Evolutionary conservation across 2,329 filamentous ascomycete genomes (phyloP), one percentile per base, ranked within the genome.

Genomic region (Gremmenia infestans): DNA sequence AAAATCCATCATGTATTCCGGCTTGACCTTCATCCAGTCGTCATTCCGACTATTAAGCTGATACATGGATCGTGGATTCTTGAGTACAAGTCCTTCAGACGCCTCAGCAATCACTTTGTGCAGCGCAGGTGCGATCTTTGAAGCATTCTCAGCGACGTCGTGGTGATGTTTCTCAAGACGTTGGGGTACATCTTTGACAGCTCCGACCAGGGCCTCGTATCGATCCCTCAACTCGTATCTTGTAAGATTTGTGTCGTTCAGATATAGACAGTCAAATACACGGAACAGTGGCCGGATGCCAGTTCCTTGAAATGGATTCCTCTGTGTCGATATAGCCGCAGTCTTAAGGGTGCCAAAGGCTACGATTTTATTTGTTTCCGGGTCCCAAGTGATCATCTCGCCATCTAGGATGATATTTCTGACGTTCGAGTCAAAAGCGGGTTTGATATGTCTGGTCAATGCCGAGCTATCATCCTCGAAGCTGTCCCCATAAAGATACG

Each of bases 371-470:
- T 96, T 88, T 50, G 88, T 78, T 46, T 87, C 83, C 58, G 91
- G 89, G 68, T 97, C 91, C 94, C 94, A 99, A 0, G 92, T 96
- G 56, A 99, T 91, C 94, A 99, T 99, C 71, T 99, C 94, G 9
- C 94, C 94, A 66, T 99, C 94, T 0, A 99, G 78, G 50, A 99
- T 96, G 61, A 96, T 80, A 67, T 89, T 97, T 15, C 86, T 80
- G 0, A 97, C 91, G 1, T 86, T 85, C 0, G 83, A 75, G 2
- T 85, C 78, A 69, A 99, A 97, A 0, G 90, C 91, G 42, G 83
- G 78, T 52, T 83, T 83, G 19, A 97, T 76, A 68, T 96, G 87
- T 36, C 90, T 81, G 0, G 93, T 96, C 52, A 97, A 71, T 6
- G 91, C 85, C 7, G 88, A 87, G 42, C 86, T 84, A 5, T 87